These are phyloP conservation scores for Fraxinus americana DNA, from an alignment of 257 asterid genomes.

Conservation along the genomic window DNA sequence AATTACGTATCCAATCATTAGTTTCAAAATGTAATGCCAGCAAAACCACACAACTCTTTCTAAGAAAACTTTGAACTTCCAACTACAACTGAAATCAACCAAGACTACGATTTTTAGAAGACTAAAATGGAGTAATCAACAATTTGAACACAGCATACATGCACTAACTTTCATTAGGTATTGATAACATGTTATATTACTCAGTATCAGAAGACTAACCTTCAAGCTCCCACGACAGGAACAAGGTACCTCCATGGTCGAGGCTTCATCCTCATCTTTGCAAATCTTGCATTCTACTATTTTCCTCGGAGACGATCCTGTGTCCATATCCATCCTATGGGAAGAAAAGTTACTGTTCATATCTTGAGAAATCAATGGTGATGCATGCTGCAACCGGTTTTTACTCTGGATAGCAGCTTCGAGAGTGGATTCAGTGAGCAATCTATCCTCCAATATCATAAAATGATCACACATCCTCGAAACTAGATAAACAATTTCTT, in stretches of 20 bases:
- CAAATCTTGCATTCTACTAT: constrained; percentile 83
- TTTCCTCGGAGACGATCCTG: constrained; percentile 42
- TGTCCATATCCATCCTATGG: constrained; percentile 54
- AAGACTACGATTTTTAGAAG: background rate
- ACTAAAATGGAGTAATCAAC: background rate
- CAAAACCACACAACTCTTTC: background rate
- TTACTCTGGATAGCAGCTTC: constrained; percentile 48
- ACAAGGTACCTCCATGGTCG: constrained; percentile 87
- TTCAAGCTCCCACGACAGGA: constrained; percentile 87
- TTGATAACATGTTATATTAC: background rate
- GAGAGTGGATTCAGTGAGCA: constrained; percentile 52
- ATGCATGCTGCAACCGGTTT: constrained; percentile 31
- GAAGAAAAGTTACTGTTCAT: constrained; percentile 34
- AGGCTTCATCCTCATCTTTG: constrained; percentile 78
- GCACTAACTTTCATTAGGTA: background rate
- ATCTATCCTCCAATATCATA: constrained; percentile 46
- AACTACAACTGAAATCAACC: background rate
- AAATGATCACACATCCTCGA: constrained; percentile 47
- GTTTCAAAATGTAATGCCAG: background rate
- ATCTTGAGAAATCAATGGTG: constrained; percentile 30
- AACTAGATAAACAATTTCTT: constrained; percentile 23
- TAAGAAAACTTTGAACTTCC: background rate
- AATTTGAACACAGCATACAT: background rate
- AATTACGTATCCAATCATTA: background rate
- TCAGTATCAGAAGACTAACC: constrained; percentile 43